phyloP scores from a whole-genome alignment of 148 eudicot species.

The Rhododendron simsii region DNA sequence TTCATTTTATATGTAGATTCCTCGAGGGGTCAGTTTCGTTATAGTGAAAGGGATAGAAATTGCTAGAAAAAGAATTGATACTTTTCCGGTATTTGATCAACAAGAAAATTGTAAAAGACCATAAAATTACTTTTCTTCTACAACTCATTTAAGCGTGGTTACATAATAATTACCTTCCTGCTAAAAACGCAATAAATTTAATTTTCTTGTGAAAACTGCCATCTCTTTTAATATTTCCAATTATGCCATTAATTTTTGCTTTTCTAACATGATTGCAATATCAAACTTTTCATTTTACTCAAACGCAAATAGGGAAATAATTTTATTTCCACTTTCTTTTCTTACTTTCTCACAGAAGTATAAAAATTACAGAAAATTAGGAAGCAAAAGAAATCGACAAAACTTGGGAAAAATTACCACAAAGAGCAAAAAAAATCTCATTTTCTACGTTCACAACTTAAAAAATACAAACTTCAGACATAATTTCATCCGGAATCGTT shows the following conservation, averaged over 20 bases:
- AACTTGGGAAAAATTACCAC: neutral
- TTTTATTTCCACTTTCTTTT: neutral
- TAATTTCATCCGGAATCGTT: too few relatives aligned
- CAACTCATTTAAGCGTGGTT: too few relatives aligned
- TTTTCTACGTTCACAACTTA: neutral
- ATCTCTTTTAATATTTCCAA: too few relatives aligned
- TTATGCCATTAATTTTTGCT: neutral
- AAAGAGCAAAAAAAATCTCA: neutral
- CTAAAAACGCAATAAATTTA: neutral
- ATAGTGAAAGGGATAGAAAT: neutral
- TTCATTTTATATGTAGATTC: too few relatives aligned
- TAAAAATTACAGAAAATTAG: neutral
- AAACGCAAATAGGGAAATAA: neutral
- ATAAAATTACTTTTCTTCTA: too few relatives aligned
- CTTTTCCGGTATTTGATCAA: too few relatives aligned
- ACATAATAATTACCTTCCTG: too few relatives aligned
- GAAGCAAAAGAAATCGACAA: neutral
- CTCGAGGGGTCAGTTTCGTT: neutral
- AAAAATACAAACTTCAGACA: too few relatives aligned
- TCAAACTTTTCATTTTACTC: neutral
- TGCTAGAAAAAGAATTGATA: too few relatives aligned
- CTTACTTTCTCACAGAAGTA: neutral
- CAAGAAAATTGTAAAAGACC: too few relatives aligned
- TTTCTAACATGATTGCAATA: neutral
- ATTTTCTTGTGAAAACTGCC: neutral